These are phyloP conservation scores for Falciphora oryzae DNA, from an alignment of 2,329 filamentous ascomycete genomes.

Conservation along the genomic window DNA sequence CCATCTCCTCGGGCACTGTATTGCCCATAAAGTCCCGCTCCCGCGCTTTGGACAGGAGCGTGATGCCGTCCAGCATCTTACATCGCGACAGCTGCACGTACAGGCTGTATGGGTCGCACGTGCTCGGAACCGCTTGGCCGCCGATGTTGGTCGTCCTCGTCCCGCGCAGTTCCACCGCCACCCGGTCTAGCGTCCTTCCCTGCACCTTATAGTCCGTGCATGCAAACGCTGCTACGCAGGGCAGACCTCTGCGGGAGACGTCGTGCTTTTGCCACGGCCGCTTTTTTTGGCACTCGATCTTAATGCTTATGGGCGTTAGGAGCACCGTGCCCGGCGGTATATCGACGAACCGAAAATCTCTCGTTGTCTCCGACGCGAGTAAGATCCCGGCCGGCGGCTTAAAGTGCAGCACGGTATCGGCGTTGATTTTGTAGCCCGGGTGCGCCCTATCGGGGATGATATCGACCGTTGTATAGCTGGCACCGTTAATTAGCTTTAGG, in stretches of 20 bases:
- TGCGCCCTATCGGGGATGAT: not conserved
- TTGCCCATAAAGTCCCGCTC: not conserved
- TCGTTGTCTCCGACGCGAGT: not conserved
- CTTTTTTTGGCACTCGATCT: not conserved
- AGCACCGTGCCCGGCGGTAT: too few relatives aligned
- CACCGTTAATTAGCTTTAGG: too few relatives aligned
- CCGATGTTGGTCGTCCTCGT: not conserved
- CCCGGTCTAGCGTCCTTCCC: not conserved
- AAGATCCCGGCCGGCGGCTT: not conserved
- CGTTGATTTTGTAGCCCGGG: not conserved
- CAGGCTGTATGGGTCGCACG: not conserved
- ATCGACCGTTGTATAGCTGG: not conserved
- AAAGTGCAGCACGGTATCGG: not conserved
- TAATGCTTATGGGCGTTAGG: not conserved
- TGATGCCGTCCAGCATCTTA: not conserved
- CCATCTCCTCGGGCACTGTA: not conserved
- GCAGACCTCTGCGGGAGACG: not conserved
- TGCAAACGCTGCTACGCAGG: not conserved
- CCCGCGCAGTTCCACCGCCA: not conserved
- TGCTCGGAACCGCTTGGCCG: not conserved
- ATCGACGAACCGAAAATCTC: too few relatives aligned
- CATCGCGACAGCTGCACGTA: not conserved
- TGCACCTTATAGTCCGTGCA: not conserved
- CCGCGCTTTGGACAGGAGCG: not conserved
- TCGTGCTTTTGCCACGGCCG: not conserved